Percentiles rank a stretch among this genome's conserved stretches.
phyloP scores from a whole-genome alignment of 2,329 filamentous ascomycete species.

The Beauveria varroae region DNA sequence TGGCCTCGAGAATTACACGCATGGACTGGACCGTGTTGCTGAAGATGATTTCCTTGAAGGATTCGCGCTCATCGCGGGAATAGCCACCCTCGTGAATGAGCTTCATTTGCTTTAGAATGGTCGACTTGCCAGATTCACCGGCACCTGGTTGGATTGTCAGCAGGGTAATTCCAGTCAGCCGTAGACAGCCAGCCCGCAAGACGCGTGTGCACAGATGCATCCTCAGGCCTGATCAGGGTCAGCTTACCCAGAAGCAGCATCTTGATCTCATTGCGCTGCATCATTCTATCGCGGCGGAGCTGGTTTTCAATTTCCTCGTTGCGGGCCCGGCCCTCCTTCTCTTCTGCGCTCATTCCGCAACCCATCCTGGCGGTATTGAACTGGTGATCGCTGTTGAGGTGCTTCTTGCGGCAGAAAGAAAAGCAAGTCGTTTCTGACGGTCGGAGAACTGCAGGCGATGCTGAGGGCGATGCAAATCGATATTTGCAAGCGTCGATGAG shows the following conservation, averaged over 20 bases:
- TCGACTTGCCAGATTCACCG: conserved; percentile 92
- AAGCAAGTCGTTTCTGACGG: conserved; percentile 6
- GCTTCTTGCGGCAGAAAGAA: neutral
- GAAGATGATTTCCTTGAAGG: conserved; percentile 65
- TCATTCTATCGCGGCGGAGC: conserved; percentile 96
- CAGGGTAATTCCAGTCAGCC: neutral
- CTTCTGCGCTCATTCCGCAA: conserved; percentile 99
- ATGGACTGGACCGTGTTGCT: conserved; percentile 64
- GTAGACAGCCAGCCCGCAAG: neutral
- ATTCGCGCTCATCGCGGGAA: conserved; percentile 76
- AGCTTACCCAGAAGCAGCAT: conserved; percentile 88
- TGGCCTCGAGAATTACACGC: conserved; percentile 61
- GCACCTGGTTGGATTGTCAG: conserved; percentile 42
- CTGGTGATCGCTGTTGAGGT: conserved; percentile 14
- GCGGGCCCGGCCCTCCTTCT: conserved; percentile 99
- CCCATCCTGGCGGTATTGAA: conserved; percentile 68
- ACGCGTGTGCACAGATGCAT: neutral
- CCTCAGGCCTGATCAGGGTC: neutral
- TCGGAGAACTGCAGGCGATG: neutral
- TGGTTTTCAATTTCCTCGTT: conserved; percentile 99
- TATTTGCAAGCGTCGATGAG: neutral
- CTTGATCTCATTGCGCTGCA: conserved; percentile 99
- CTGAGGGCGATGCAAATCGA: neutral
- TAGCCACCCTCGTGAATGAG: conserved; percentile 98
- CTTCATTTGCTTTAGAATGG: conserved; percentile 99